A percentile compares a stretch with the other conserved stretches of the same genome.
Conservation (phyloP, 306 rosid species). For the Prosopis cineraria region DNA sequence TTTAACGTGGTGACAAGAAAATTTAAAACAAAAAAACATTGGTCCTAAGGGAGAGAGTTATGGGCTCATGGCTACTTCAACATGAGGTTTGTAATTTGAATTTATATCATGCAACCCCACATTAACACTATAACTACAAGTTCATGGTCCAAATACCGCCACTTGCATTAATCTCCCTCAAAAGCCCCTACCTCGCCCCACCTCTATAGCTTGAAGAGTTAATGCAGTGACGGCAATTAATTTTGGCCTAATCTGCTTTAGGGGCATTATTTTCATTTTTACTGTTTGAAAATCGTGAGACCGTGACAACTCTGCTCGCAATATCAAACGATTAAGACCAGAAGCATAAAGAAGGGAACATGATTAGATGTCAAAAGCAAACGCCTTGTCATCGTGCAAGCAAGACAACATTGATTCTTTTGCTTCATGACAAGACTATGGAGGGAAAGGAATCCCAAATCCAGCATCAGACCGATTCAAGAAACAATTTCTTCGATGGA, state of each 20-base stretch:
- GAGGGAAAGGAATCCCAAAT: background rate
- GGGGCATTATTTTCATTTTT: background rate
- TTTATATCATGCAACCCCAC: background rate
- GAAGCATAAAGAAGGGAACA: constrained; percentile 22
- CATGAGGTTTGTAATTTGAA: no score
- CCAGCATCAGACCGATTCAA: background rate
- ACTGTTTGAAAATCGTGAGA: background rate
- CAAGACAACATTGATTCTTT: constrained; percentile 20
- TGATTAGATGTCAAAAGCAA: constrained; percentile 39
- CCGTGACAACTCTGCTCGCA: background rate
- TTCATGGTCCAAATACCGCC: background rate
- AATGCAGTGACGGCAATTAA: background rate
- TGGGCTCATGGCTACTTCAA: no score
- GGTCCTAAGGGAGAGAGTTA: no score
- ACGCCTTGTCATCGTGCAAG: constrained; percentile 25
- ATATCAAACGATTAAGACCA: background rate
- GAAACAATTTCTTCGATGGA: background rate
- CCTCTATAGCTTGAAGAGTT: background rate
- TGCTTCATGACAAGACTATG: constrained; percentile 32
- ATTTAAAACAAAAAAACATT: background rate
- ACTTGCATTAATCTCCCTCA: background rate
- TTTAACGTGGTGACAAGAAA: background rate
- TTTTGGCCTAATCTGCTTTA: background rate
- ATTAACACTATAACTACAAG: background rate
- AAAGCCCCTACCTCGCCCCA: background rate